Base-by-base conservation (phyloP, 1,139 yeast species). In the Geotrichum siamense region DNA sequence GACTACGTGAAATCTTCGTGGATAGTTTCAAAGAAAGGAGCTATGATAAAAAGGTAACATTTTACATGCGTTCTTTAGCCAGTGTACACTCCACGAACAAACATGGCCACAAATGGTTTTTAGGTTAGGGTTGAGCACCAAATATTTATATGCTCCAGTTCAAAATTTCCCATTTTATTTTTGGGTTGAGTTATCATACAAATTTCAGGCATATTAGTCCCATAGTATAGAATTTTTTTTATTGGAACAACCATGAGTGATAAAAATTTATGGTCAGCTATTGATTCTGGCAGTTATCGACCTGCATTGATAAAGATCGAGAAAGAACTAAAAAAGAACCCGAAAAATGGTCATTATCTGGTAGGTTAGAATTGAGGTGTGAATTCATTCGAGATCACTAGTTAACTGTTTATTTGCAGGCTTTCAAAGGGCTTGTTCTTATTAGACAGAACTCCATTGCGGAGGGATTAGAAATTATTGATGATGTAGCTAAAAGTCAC, bases 241-340 rank as follows among this genome's bases (percentile, higher is more conserved):
- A n/a, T n/a, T n/a, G n/a, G n/a, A n/a, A 17, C 39, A 13, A 31
- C 6, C 8, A 44, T 44, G 48, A 25, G 39, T 23, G 48, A 44
- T 53, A 60, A 50, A 53, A 52, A 42, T 55, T 52, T 66, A 31
- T 56, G 63, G 55, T 60, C 55, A 10, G 76, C 80, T 12, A 71
- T 82, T 34, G 75, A 75, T 26, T 66, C 69, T 26, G 81, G 82
- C 2, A 70, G 76, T 4, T 78, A 62, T 57, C 64, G 68, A 37
- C 67, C 67, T 47, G 91, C 93, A 0, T 67, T 68, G 43, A 65
- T 69, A 10, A 66, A 72, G 35, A 62, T 80, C 15, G 65, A 68
- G 30, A 70, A 72, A 47, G 76, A 75, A 53, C 60, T 79, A 44
- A 66, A 69, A 47, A 74, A 74, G 55, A 64, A 67, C 47, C 93